Evolutionary conservation across 352 stramenopile genomes (phyloP), one percentile per base, ranked within the genome.

Genomic region (Phytophthora boehmeriae): DNA sequence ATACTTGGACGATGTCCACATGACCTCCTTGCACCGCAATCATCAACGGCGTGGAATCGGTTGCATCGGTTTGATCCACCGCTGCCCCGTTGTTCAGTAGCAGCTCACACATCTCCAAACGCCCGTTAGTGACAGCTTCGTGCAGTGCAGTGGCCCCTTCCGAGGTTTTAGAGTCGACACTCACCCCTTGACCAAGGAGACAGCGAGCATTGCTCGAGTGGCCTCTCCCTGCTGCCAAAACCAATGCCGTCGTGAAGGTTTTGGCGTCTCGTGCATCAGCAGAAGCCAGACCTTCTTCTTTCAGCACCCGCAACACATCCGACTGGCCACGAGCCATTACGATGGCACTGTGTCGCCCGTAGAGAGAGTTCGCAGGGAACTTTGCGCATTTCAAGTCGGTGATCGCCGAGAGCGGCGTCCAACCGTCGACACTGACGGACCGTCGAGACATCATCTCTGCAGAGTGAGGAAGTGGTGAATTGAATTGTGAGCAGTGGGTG

Each of bases 221-320:
- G 16, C 49, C 65, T 19, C 65, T 66, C 23, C 22, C 34, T 1
- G 59, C 38, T 45, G 59, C 59, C 6, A 69, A 30, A 14, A 56
- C 20, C 54, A 69, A 55, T 6, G 59, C 65, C 11, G 34, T 46
- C 16, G 50, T 45, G 17, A 60, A 73, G n/a, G 54, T 69, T 36
- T 61, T 69, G 14, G 23, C 28, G 19, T 63, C 38, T 1, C 49
- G 44, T 13, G 59, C 53, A 48, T 73, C 54, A 1, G 51, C 20
- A 14, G 25, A 39, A 11, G n/a, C 22, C 42, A 69, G 22, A 19
- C 60, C 60, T 64, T 73, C 65, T 13, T 73, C 65, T 17, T 66
- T 65, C 22, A 73, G 43, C 17, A 73, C 54, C 22, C 59, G 65
- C 2, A 73, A 47, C 9, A 73, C 43, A 25, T 73, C 65, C 43